Percentiles rank a stretch among this genome's conserved stretches.
Conservation (phyloP, 2,329 filamentous ascomycete species). For the Calonectria henricotiae region DNA sequence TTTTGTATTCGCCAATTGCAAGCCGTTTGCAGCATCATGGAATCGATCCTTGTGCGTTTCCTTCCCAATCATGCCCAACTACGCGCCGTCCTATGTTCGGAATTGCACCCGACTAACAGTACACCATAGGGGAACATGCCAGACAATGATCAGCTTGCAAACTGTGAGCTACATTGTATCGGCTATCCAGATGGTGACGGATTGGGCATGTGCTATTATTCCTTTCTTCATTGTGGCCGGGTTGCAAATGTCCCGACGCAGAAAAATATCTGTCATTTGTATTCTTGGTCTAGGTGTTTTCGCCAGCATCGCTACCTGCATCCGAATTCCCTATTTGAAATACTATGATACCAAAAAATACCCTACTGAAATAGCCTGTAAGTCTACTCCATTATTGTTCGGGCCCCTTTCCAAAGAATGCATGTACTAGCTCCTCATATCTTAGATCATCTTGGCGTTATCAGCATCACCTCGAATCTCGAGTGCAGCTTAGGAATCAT, state of each 20-base stretch:
- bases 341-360: constrained; percentile 27
- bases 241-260: constrained; percentile 26
- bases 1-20: constrained; percentile 16
- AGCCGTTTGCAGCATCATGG: constrained; percentile 9
- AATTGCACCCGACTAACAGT: not conserved
- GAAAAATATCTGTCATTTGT: constrained; percentile 19
- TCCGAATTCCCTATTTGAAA: constrained; percentile 28
- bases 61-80: not conserved
- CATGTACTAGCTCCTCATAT: not conserved
- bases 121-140: not conserved
- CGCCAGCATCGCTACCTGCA: constrained; percentile 16
- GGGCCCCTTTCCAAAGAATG: not conserved
- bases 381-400: not conserved
- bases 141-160: constrained; percentile 9
- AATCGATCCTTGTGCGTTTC: not conserved
- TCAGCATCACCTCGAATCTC: constrained; percentile 9
- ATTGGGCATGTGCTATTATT: constrained; percentile 30
- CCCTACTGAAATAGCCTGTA: constrained; percentile 14
- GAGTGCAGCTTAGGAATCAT: constrained; percentile 15
- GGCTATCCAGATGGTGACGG: constrained; percentile 28
- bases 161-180: constrained; percentile 28
- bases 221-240: constrained; percentile 27
- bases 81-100: no score
- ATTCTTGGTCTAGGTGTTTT: constrained; percentile 29
- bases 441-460: constrained; percentile 7